Percentiles rank a stretch among this genome's conserved stretches.
phyloP scores from a whole-genome alignment of 2,329 filamentous ascomycete genomes.

The Intubia oerlemansii region DNA sequence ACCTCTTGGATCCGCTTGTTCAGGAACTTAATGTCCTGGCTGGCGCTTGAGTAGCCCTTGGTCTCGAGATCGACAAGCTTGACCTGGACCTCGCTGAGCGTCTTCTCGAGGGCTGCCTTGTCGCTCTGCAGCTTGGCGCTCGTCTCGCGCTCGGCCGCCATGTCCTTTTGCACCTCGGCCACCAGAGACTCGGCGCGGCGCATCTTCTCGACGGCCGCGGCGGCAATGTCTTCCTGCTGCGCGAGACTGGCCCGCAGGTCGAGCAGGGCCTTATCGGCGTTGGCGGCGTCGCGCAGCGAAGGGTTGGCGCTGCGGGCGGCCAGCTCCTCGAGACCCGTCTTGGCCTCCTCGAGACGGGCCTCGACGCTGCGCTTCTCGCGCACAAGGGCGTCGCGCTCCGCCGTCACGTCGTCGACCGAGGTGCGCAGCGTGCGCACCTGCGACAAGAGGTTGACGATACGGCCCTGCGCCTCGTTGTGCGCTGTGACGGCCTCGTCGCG shows the following conservation, averaged over 20 bases:
- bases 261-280: constrained; percentile 55
- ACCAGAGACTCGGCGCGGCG: constrained; percentile 72
- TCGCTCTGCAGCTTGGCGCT: constrained; percentile 70
- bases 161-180: constrained; percentile 82
- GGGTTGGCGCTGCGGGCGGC: constrained; percentile 67
- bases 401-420: constrained; percentile 64
- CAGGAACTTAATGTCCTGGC: constrained; percentile 86
- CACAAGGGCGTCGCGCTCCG: constrained; percentile 64
- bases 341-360: constrained; percentile 66
- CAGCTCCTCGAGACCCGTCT: constrained; percentile 71
- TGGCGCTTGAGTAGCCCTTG: constrained; percentile 85
- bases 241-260: constrained; percentile 76
- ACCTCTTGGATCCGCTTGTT: constrained; percentile 92
- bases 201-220: constrained; percentile 93
- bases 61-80: constrained; percentile 85
- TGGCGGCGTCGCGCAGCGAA: constrained; percentile 73
- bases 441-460: constrained; percentile 74
- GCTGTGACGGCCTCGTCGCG: constrained; percentile 82
- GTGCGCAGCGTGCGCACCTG: constrained; percentile 73
- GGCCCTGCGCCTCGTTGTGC: constrained; percentile 85
- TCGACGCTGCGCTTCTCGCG: constrained; percentile 86
- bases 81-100: constrained; percentile 74
- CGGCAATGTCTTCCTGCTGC: constrained; percentile 81
- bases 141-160: constrained; percentile 63
- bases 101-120: constrained; percentile 76